phyloP scores from a whole-genome alignment of 75 land plant genomes.

The Cunninghamia lanceolata region DNA sequence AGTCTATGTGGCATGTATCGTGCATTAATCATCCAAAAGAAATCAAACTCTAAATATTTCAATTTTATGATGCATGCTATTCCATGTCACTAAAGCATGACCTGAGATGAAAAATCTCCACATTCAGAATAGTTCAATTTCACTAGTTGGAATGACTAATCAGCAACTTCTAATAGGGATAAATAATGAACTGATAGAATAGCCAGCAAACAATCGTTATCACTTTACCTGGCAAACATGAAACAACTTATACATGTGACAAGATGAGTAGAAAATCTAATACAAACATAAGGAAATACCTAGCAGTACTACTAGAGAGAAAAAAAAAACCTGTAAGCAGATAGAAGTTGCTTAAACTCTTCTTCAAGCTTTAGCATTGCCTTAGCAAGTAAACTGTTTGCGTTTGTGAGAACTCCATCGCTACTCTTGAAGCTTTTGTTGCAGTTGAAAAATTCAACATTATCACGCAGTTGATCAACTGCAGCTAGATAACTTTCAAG shows the following conservation, averaged over 20 bases:
- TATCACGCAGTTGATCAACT: slow-evolving; percentile 71
- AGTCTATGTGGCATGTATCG: not conserved
- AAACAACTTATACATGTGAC: not conserved
- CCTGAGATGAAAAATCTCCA: not conserved
- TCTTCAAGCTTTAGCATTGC: slow-evolving; percentile 75
- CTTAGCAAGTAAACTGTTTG: slow-evolving; percentile 67
- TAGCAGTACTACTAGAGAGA: not conserved
- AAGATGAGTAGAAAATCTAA: not conserved
- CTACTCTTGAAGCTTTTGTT: slow-evolving; percentile 66
- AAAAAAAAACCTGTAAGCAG: slow-evolving; percentile 59
- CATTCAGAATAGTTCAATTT: not conserved
- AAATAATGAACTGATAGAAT: not conserved
- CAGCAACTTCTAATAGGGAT: not conserved
- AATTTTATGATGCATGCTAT: too few species aligned
- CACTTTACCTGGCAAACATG: not conserved
- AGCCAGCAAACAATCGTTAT: not conserved
- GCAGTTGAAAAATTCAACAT: slow-evolving; percentile 62
- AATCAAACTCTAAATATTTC: not conserved
- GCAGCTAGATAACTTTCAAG: slow-evolving; percentile 81
- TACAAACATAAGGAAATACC: not conserved
- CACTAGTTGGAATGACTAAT: not conserved
- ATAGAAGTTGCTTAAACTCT: slow-evolving; percentile 60
- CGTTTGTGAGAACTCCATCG: slow-evolving; percentile 69
- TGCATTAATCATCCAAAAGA: not conserved
- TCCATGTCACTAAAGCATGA: not conserved